Conservation (phyloP, 176 grass and related monocot species). For the Dactylis glomerata region DNA sequence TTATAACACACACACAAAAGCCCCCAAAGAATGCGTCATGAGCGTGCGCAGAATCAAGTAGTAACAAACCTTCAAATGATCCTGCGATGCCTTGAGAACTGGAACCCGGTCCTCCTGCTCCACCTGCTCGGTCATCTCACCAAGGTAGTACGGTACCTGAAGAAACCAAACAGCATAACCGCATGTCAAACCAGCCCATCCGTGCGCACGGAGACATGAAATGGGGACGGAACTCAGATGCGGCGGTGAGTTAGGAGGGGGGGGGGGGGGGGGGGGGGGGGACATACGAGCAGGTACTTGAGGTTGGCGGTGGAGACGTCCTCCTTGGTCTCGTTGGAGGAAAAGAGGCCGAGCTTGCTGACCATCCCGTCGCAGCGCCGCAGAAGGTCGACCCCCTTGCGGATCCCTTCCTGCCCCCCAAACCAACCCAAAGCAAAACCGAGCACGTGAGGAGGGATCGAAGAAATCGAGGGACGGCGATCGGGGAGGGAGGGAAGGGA, state of each 20-base stretch:
- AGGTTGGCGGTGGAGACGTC: slow-evolving; percentile 92
- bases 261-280: background rate
- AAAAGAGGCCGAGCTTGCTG: slow-evolving; percentile 82
- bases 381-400: slow-evolving; percentile 65
- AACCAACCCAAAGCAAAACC: background rate
- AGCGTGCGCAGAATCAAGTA: background rate
- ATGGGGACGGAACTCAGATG: background rate
- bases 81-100: slow-evolving; percentile 54
- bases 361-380: slow-evolving; percentile 81
- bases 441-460: background rate
- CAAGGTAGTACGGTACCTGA: slow-evolving; percentile 77
- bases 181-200: background rate
- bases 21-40: background rate
- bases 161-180: background rate
- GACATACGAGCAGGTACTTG: slow-evolving; percentile 70
- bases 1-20: background rate
- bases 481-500: background rate
- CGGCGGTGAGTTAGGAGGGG: background rate
- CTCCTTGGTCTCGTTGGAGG: slow-evolving; percentile 88
- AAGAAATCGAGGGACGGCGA: background rate
- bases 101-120: slow-evolving; percentile 57
- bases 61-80: slow-evolving; percentile 73
- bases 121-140: slow-evolving; percentile 71
- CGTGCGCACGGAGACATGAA: background rate
- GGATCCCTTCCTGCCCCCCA: slow-evolving; percentile 59